These are phyloP conservation scores for Gossypium turneri DNA, from an alignment of 345 rosid genomes.

Conservation along the genomic window DNA sequence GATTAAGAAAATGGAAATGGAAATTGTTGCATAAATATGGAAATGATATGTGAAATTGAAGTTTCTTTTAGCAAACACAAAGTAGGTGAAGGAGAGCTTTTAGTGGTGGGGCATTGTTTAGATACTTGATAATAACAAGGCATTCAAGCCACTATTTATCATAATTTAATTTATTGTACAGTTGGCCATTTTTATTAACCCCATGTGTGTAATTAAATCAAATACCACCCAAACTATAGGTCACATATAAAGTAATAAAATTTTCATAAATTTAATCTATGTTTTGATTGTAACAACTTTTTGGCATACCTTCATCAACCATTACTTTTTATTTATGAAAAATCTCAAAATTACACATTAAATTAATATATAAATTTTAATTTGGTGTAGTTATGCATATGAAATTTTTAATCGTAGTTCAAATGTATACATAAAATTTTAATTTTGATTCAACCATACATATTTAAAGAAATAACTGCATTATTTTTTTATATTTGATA, in stretches of 20 bases:
- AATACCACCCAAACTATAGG: not conserved
- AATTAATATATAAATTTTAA: no score
- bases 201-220: conserved; percentile 9
- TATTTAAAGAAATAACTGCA: no score
- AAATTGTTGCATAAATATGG: not conserved
- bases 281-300: no score
- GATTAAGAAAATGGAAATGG: not conserved
- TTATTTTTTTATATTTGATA: no score
- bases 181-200: conserved; percentile 7
- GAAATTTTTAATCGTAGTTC: no score
- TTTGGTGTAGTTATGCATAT: no score
- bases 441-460: no score
- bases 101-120: conserved; percentile 10
- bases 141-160: conserved; percentile 8
- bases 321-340: no score
- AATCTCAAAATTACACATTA: no score
- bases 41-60: not conserved
- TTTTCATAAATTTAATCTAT: no score
- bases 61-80: not conserved
- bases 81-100: conserved; percentile 16
- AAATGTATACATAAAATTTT: no score
- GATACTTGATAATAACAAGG: not conserved
- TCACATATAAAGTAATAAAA: not conserved
- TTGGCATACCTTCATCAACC: no score
- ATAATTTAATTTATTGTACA: not conserved